phyloP scores from a whole-genome alignment of 345 rosid genomes.

The Eucalyptus lansdowneana region DNA sequence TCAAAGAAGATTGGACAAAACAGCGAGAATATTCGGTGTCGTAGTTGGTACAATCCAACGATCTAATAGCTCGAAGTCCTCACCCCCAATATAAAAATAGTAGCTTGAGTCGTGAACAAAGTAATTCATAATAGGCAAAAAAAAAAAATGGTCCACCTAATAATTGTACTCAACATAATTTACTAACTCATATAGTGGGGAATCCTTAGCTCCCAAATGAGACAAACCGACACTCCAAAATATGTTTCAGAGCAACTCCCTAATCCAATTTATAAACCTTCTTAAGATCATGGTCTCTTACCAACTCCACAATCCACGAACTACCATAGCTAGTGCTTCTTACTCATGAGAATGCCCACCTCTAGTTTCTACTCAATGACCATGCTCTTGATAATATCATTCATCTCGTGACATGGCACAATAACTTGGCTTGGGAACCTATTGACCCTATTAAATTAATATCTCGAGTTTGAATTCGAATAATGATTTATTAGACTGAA shows the following conservation, averaged over 20 bases:
- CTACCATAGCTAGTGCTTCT: neutral
- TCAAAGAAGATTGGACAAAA: neutral
- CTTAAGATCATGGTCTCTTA: no score
- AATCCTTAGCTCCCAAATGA: no score
- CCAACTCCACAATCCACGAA: neutral
- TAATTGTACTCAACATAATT: no score
- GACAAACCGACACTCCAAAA: no score
- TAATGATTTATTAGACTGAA: fast-evolving
- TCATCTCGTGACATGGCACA: neutral
- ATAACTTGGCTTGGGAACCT: neutral
- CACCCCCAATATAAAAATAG: neutral
- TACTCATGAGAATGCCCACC: neutral
- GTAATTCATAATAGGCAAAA: neutral
- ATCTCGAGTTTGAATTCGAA: no score
- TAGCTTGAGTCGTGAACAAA: neutral
- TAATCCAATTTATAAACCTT: no score
- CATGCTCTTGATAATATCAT: neutral
- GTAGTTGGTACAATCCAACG: neutral
- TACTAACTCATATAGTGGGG: no score
- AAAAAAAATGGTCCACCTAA: no score
- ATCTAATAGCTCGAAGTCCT: neutral
- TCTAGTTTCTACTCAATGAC: neutral
- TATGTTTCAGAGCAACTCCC: no score
- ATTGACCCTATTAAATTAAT: neutral
- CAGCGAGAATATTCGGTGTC: neutral